Evolutionary conservation across 192 early-diverging fungal genomes (phyloP).

Genomic region (Backusella mclennaniae): DNA sequence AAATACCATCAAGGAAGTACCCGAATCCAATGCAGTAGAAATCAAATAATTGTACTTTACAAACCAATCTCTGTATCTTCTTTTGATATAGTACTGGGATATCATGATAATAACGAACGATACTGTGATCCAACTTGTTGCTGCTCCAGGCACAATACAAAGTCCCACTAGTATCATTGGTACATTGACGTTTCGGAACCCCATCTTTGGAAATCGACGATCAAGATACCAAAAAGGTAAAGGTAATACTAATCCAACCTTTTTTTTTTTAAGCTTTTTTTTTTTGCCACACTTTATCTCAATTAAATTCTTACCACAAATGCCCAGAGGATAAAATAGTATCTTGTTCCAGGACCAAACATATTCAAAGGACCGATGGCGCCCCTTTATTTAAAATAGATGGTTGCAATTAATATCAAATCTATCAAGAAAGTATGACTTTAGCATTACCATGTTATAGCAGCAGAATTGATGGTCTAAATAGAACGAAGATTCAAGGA

Average conservation of each 20-base stretch:
- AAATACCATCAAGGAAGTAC: conserved; percentile 34
- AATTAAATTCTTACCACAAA: conserved; percentile 29
- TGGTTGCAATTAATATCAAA: neutral
- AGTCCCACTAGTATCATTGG: conserved; percentile 44
- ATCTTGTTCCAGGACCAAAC: conserved; percentile 39
- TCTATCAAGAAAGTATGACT: neutral
- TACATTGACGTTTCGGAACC: conserved; percentile 44
- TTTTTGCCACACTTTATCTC: neutral
- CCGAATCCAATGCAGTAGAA: conserved; percentile 56
- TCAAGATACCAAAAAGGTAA: conserved; percentile 52
- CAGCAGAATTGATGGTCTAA: conserved; percentile 23
- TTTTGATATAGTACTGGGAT: conserved; percentile 42
- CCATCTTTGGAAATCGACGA: conserved; percentile 41
- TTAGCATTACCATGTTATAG: conserved; percentile 19
- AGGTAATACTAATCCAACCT: conserved; percentile 46
- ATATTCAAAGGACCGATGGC: conserved; percentile 17
- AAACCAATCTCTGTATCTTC: conserved; percentile 46
- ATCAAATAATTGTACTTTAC: conserved; percentile 52
- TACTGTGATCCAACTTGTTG: conserved; percentile 39
- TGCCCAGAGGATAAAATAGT: conserved; percentile 44
- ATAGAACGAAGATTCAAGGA: neutral
- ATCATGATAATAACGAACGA: conserved; percentile 46
- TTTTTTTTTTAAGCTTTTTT: neutral
- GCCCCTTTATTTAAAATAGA: conserved; percentile 4
- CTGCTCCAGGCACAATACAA: conserved; percentile 40